Percentiles rank a stretch among this genome's conserved stretches.
Conservation (phyloP, 805 yeast species). For the Barnettozyma salicaria region DNA sequence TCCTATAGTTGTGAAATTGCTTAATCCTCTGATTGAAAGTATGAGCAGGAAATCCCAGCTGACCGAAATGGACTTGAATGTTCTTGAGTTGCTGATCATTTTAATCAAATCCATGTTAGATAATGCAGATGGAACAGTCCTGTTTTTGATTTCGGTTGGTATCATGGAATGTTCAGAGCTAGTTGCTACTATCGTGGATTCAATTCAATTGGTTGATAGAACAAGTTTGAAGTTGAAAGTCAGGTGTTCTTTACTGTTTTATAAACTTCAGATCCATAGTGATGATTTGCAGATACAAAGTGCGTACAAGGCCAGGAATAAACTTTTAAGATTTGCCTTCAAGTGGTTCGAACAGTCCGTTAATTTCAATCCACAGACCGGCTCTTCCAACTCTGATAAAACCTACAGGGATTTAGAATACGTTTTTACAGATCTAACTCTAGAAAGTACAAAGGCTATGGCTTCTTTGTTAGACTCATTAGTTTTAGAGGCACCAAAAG, state of each 20-base stretch:
- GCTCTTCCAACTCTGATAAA: slow-evolving; percentile 3
- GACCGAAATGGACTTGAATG: slow-evolving; percentile 27
- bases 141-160: slow-evolving; percentile 31
- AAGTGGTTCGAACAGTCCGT: slow-evolving; percentile 54
- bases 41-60: slow-evolving; percentile 24
- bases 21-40: slow-evolving; percentile 34
- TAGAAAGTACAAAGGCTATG: slow-evolving; percentile 56
- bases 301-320: slow-evolving; percentile 43
- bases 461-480: slow-evolving; percentile 49
- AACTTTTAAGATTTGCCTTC: slow-evolving; percentile 38
- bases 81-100: slow-evolving; percentile 45
- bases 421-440: slow-evolving; percentile 52
- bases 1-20: slow-evolving; percentile 40
- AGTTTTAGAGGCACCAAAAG: slow-evolving; percentile 54
- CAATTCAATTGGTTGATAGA: slow-evolving; percentile 8
- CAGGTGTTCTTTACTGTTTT: slow-evolving; percentile 36
- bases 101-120: slow-evolving; percentile 38
- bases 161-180: slow-evolving; percentile 24
- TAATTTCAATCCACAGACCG: slow-evolving; percentile 29
- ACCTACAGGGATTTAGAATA: slow-evolving; percentile 37
- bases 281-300: slow-evolving; percentile 34
- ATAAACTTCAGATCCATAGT: slow-evolving; percentile 32
- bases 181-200: slow-evolving; percentile 18
- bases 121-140: slow-evolving; percentile 27
- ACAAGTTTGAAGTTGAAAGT: slow-evolving; percentile 33